Evolutionary conservation across 352 stramenopile genomes (phyloP).

Genomic region (Aphanomyces invadans): DNA sequence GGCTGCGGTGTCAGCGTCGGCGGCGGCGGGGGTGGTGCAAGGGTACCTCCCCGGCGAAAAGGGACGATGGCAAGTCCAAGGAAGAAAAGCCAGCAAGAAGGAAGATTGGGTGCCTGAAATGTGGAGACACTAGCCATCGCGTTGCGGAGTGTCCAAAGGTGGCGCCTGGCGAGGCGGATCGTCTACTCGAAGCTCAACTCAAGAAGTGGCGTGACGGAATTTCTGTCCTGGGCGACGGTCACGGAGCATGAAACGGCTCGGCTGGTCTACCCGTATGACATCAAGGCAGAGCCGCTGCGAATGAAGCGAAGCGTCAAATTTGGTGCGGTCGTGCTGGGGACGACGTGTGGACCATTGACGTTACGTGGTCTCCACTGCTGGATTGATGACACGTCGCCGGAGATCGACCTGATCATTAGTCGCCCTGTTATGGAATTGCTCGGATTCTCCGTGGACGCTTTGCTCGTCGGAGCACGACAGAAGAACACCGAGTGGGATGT

Average conservation of each 20-base stretch:
- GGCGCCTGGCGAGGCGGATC: no score
- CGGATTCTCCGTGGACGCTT: background rate
- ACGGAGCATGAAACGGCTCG: background rate
- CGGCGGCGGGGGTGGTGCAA: no score
- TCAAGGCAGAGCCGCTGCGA: background rate
- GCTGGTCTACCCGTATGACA: slow-evolving; percentile 5
- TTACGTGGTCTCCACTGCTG: background rate
- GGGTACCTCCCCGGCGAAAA: no score
- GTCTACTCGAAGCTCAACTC: background rate
- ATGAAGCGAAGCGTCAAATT: background rate
- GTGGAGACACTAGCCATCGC: background rate
- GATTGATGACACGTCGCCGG: slow-evolving; percentile 6
- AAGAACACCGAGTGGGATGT: slow-evolving; percentile 17
- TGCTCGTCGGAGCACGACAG: background rate
- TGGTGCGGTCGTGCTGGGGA: background rate
- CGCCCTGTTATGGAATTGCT: slow-evolving; percentile 10
- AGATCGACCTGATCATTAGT: slow-evolving; percentile 8
- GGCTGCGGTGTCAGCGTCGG: no score
- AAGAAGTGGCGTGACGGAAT: background rate
- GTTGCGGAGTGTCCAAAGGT: no score
- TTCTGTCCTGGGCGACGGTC: background rate
- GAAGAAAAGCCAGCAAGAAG: background rate
- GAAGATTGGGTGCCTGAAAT: slow-evolving; percentile 10
- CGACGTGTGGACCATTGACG: slow-evolving; percentile 10
- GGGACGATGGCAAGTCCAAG: no score